Evolutionary conservation across 371 early-diverging fungal genomes (phyloP), one percentile per base, ranked within the genome.

Genomic region (Syncephalastrum monosporum): DNA sequence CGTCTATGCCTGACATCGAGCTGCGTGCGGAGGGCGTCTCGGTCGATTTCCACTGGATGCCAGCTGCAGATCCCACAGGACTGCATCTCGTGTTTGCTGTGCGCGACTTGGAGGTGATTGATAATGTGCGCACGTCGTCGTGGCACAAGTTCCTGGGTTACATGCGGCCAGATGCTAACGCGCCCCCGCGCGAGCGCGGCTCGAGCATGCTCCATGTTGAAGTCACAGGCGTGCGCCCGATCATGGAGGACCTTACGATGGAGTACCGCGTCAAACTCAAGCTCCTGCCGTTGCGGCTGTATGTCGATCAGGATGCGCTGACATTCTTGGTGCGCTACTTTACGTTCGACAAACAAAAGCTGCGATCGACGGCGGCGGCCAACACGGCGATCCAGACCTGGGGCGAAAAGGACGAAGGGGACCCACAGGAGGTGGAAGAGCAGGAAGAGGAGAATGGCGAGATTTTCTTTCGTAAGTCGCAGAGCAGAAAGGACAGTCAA

Each of bases 221-320:
- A 42, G 29, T 91, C 55, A 69, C 73, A 16, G 82, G 85, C 17
- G 79, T 90, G 3, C 57, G 88, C 16, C 90, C 91, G 8, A 75
- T 81, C 0, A 68, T 81, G 3, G 62, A 64, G 13, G 81, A 75
- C 42, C 68, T 74, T 13, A 72, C 74, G 1, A 77, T 83, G 50
- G 91, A 91, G 60, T 75, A 79, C 42, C 61, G 89, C 19, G 54
- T 91, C 47, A 87, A 83, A 65, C 79, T 85, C 4, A 75, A 73
- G 45, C 50, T 94, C 19, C 69, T 91, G 27, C 98, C 98, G 0
- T 52, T 97, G 38, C 82, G 94, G 27, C 79, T 95, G 54, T 90
- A 92, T 63, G 81, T 98, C 8, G 97, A 97, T 69, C 98, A 97
- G 65, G 98, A 98, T 63, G 93, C 98, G 2, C 71, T 98, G 23